These are phyloP conservation scores for Xanthoparmelia taractica DNA, from an alignment of 495 filamentous ascomycete species.

Conservation along the genomic window DNA sequence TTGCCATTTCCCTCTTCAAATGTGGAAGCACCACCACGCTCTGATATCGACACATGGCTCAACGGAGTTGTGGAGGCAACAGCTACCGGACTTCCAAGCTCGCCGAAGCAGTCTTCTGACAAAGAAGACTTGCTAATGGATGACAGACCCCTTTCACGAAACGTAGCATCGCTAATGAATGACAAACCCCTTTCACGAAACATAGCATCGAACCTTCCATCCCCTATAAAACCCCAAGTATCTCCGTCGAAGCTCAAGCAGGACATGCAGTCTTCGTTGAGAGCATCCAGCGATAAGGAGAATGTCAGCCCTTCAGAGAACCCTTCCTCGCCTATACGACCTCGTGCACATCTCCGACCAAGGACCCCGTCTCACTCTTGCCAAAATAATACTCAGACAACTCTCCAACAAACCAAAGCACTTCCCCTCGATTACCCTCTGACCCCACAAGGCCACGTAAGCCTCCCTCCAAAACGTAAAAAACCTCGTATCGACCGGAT, in stretches of 20 bases:
- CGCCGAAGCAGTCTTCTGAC: background rate
- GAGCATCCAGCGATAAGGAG: constrained; percentile 21
- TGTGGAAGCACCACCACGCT: background rate
- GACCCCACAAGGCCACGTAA: constrained; percentile 13
- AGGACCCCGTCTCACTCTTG: constrained; percentile 9
- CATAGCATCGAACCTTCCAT: background rate
- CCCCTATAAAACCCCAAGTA: background rate
- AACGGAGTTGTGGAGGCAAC: background rate
- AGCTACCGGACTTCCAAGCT: background rate
- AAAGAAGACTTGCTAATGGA: background rate
- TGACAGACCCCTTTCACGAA: background rate
- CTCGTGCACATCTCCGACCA: background rate
- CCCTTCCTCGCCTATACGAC: background rate
- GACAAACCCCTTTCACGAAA: background rate
- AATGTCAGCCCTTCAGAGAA: constrained; percentile 11
- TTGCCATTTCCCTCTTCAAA: background rate
- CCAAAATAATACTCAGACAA: background rate
- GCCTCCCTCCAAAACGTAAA: constrained; percentile 15
- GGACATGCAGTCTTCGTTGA: background rate
- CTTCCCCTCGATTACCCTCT: constrained; percentile 6
- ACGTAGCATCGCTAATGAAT: background rate
- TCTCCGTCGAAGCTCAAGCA: background rate
- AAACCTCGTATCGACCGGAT: constrained; percentile 1
- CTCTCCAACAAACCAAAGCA: background rate
- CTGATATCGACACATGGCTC: constrained; percentile 11